These are phyloP conservation scores for Arachnomyces sp. DNA, from an alignment of 2,329 filamentous ascomycete species.

Conservation along the genomic window DNA sequence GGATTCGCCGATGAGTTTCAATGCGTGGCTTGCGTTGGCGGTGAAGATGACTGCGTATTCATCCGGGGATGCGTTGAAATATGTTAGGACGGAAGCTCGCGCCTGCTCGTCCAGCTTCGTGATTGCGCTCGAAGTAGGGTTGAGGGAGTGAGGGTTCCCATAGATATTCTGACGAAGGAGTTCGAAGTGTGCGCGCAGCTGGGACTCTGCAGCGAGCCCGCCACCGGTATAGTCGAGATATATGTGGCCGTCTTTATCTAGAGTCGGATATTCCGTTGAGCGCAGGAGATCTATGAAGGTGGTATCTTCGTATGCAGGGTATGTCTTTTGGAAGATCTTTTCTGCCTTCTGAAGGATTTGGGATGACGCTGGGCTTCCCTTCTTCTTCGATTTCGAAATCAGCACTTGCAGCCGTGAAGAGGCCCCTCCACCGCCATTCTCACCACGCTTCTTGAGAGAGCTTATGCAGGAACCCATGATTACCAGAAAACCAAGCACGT, in stretches of 20 bases:
- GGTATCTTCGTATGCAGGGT: conserved; percentile 6
- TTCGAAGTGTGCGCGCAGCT: conserved; percentile 8
- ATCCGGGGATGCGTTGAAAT: conserved; percentile 51
- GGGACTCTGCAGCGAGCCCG: conserved; percentile 8
- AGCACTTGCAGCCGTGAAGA: no score
- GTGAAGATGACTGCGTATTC: conserved; percentile 56
- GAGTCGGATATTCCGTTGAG: conserved; percentile 6
- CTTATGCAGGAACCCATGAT: no score
- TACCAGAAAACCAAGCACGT: no score
- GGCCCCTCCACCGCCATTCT: no score
- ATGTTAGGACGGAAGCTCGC: conserved; percentile 45
- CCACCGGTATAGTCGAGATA: conserved; percentile 10
- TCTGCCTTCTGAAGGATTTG: conserved; percentile 4
- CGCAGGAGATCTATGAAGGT: conserved; percentile 7
- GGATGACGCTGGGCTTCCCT: no score
- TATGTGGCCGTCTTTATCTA: conserved; percentile 7
- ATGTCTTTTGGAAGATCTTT: conserved; percentile 5
- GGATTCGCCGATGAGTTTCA: conserved; percentile 47
- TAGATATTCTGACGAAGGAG: conserved; percentile 43
- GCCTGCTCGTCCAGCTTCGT: conserved; percentile 51
- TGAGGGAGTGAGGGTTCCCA: conserved; percentile 61
- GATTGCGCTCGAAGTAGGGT: conserved; percentile 49
- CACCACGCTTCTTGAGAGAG: no score
- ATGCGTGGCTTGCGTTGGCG: conserved; percentile 54
- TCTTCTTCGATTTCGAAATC: no score